Evolutionary conservation across 495 filamentous ascomycete genomes (phyloP).

Genomic region (Eremomyces bilateralis): DNA sequence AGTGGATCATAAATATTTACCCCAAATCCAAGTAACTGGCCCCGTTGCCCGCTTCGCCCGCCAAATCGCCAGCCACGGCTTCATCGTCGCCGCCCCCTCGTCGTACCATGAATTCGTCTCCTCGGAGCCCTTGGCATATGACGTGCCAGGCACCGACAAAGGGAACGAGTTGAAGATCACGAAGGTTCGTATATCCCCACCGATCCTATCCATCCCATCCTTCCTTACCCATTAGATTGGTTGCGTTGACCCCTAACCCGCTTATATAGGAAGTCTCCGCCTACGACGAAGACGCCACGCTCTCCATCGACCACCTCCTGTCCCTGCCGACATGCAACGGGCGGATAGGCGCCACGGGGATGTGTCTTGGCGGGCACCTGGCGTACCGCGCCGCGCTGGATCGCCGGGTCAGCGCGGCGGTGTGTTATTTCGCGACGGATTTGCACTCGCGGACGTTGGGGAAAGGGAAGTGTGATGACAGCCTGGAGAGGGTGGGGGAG

Average conservation of each 20-base stretch:
- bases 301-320: slow-evolving; percentile 54
- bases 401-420: slow-evolving; percentile 46
- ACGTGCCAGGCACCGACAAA: slow-evolving; percentile 66
- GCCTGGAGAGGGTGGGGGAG: slow-evolving; percentile 38
- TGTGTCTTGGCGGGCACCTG: slow-evolving; percentile 89
- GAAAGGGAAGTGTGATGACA: slow-evolving; percentile 43
- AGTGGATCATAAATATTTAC: slow-evolving; percentile 1
- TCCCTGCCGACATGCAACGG: slow-evolving; percentile 65
- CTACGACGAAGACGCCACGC: slow-evolving; percentile 69
- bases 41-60: slow-evolving; percentile 79
- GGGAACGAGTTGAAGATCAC: slow-evolving; percentile 72
- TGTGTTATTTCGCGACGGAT: slow-evolving; percentile 89
- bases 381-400: slow-evolving; percentile 70
- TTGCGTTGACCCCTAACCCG: slow-evolving; percentile 13
- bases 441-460: slow-evolving; percentile 61
- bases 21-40: slow-evolving; percentile 48
- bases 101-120: slow-evolving; percentile 87
- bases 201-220: neutral
- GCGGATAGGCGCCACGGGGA: slow-evolving; percentile 67
- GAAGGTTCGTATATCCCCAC: slow-evolving; percentile 31
- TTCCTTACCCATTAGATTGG: neutral
- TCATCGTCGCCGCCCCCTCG: slow-evolving; percentile 77
- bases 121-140: slow-evolving; percentile 66
- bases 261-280: slow-evolving; percentile 66
- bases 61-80: slow-evolving; percentile 83